phyloP scores from a whole-genome alignment of 148 eudicot genomes.

The Salicornia ramosissima region DNA sequence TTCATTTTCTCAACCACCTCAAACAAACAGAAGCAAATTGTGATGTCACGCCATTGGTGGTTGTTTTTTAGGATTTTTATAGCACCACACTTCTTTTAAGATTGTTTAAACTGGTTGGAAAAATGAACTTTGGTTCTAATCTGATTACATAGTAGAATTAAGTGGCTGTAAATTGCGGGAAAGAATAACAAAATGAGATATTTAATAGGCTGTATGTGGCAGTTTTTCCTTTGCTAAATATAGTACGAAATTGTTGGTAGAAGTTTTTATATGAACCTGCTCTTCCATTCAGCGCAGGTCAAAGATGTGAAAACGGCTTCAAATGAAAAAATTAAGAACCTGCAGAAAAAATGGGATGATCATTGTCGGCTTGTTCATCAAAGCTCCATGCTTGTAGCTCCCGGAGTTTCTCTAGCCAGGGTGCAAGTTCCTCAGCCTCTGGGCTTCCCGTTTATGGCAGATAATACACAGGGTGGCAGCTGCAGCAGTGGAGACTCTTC shows the following conservation, averaged over 20 bases:
- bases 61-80: too few relatives aligned
- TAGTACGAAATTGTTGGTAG: not conserved
- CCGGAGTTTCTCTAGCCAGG: conserved; percentile 27
- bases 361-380: conserved; percentile 61
- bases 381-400: conserved; percentile 21
- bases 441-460: conserved; percentile 28
- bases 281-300: conserved; percentile 71
- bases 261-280: conserved; percentile 29
- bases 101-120: too few relatives aligned
- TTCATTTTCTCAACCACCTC: too few relatives aligned
- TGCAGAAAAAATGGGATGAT: conserved; percentile 79
- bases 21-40: too few relatives aligned
- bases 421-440: conserved; percentile 27
- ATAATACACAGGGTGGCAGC: conserved; percentile 24
- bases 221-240: not conserved
- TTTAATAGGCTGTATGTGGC: too few relatives aligned
- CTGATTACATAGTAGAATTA: too few relatives aligned
- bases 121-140: too few relatives aligned
- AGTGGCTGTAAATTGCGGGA: too few relatives aligned
- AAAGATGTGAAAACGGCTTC: conserved; percentile 39
- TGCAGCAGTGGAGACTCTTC: conserved; percentile 32
- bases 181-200: too few relatives aligned
- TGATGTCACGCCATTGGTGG: too few relatives aligned
- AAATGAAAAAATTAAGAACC: conserved; percentile 35
- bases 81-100: too few relatives aligned